Conservation (phyloP, 2,329 filamentous ascomycete species). For the Chaetomiaceae sp. region DNA sequence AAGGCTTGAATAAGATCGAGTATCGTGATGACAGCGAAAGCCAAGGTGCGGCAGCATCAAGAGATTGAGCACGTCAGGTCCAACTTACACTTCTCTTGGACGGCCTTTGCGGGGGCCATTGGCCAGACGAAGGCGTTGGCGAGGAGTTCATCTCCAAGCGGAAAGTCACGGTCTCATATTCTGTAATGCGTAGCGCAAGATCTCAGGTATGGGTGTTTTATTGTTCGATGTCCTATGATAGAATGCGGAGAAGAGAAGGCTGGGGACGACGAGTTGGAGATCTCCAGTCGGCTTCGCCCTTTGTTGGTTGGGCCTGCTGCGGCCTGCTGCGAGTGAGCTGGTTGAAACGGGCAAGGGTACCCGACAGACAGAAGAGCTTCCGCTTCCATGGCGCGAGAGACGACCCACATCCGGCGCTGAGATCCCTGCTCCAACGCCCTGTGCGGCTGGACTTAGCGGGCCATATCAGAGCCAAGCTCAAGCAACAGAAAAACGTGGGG, state of each 20-base stretch:
- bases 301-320: slow-evolving; percentile 9
- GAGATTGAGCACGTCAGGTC: no score
- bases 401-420: no score
- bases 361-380: no score
- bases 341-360: no score
- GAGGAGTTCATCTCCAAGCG: slow-evolving; percentile 35
- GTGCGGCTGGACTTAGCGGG: no score
- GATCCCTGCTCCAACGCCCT: no score
- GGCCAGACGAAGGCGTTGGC: slow-evolving; percentile 35
- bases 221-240: neutral
- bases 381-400: no score
- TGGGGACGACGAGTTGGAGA: neutral
- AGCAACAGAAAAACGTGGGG: no score
- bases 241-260: neutral
- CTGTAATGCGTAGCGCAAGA: neutral
- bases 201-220: neutral
- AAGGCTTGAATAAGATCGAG: neutral
- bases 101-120: slow-evolving; percentile 41
- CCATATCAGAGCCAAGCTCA: neutral
- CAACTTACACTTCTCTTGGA: slow-evolving; percentile 44
- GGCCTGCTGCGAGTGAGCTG: no score
- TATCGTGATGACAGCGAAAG: neutral
- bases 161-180: slow-evolving; percentile 10
- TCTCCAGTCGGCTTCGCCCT: neutral
- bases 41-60: neutral